phyloP scores from a whole-genome alignment of 2,329 filamentous ascomycete species.

The Sporothrix pseudoabietina region DNA sequence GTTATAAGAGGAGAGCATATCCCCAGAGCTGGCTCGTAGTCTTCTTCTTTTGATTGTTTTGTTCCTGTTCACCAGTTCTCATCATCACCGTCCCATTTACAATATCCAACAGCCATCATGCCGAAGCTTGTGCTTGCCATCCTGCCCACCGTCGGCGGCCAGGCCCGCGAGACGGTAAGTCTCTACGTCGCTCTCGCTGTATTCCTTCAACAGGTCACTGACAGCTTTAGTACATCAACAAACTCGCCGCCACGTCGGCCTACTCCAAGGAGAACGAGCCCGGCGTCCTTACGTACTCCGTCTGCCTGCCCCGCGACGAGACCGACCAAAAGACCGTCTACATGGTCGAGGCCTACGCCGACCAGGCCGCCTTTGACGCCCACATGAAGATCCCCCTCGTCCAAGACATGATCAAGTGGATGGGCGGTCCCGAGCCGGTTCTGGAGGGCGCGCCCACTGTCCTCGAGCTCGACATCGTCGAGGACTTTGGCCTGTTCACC shows the following conservation, averaged over 20 bases:
- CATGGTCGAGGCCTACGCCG: conserved; percentile 38
- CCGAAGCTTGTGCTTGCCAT: conserved; percentile 30
- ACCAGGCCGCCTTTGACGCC: conserved; percentile 37
- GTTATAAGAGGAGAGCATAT: neutral
- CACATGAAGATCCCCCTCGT: conserved; percentile 37
- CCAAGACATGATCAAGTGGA: conserved; percentile 36
- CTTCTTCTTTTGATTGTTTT: neutral
- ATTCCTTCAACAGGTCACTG: neutral
- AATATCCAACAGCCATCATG: conserved; percentile 11
- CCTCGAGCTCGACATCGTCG: conserved; percentile 35
- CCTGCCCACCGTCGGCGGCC: conserved; percentile 29
- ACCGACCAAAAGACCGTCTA: conserved; percentile 38
- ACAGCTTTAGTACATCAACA: conserved; percentile 32
- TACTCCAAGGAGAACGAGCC: conserved; percentile 35
- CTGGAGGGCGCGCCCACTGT: conserved; percentile 32
- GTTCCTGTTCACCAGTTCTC: neutral
- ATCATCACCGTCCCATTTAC: neutral
- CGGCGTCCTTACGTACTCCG: conserved; percentile 37
- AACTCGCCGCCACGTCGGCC: conserved; percentile 30
- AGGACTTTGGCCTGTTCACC: conserved; percentile 35
- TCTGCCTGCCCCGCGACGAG: conserved; percentile 36
- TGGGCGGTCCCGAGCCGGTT: conserved; percentile 30
- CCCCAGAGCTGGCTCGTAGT: neutral
- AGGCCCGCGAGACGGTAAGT: conserved; percentile 28
- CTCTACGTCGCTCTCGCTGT: neutral